Base-by-base conservation (phyloP, 805 yeast species). In the Cyberlindnera japonica region DNA sequence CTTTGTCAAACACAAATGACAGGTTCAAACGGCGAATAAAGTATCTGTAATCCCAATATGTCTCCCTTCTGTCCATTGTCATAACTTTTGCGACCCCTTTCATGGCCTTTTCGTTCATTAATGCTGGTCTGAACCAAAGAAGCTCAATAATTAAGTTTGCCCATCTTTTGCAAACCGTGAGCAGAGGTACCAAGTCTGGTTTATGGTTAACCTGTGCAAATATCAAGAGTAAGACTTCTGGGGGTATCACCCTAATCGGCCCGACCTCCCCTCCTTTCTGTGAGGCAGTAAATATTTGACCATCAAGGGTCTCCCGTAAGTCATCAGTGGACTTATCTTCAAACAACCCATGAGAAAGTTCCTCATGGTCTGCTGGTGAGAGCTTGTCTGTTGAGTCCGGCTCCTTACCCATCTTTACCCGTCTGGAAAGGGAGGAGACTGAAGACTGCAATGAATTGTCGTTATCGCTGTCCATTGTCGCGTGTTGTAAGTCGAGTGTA, bases 101-200 rank as follows among this genome's bases (percentile, higher is more conserved):
- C 48, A 78, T 74, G 3, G 79, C 68, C 2, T 58, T 44, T 33
- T 68, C 71, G 44, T 70, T 68, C 46, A 73, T 75, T 61, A 86
- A 71, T 31, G 75, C 76, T 3, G 97, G 96, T 44, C 98, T 75
- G 57, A 86, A 85, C 95, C 96, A 90, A 22, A 90, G 66, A 30
- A 82, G 70, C 53, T 86, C 95, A 10, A 88, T 79, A 12, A 85
- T 79, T 30, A 85, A 68, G 49, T 78, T 75, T 10, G 89, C 84
- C 83, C 95, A 89, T 45, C 79, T 74, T 52, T 77, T 79, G 62
- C 95, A 89, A 7, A 87, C 90, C 1, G 87, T 70, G 46, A 87
- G 65, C 17, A 83, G 62, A 12, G 77, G 68, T 20, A 77, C 78
- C 44, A 81, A 64, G 51, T 83, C 89, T 4, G 72, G 56, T 48